Base-by-base conservation (phyloP, 2,329 filamentous ascomycete species). In the Penicillium sp. region DNA sequence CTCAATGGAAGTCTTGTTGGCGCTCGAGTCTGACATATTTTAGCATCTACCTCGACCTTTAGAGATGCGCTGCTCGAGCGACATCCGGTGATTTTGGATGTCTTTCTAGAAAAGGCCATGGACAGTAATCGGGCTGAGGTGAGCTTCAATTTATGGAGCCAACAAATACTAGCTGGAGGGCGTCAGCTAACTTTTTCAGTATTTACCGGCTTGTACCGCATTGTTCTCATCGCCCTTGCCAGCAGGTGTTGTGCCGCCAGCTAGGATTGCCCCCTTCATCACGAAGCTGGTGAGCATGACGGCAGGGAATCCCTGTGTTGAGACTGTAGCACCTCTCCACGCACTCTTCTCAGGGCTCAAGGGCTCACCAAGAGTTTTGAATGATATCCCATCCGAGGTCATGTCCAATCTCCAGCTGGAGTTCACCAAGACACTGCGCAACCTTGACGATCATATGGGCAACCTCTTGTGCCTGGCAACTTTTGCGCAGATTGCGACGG, bases 401-500 rank as follows among this genome's bases (percentile, higher is more conserved):
- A 72, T 77, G 68, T 63, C 64, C 1, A 71, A 59, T 14, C 66
- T 78, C 7, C 75, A 77, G 57, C 39, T 61, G 2, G 71, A 72
- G 58, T 69, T 72, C 18, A 75, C 68, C 22, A 74, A 71, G 47
- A 72, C 66, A 5, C 52, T 76, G n/a, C 71, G 71, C 31, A 74
- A 74, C 49, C 58, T 76, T 24, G 69, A 74, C 42, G 69, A 76
- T 46, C 71, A 74, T 20, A 68, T 75, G 66, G 72, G 69, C 7
- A 76, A 72, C 35, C 63, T 78, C 6, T 59, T 76, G n/a, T 76
- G 73, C 39, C 66, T 77, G n/a, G 73, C 74, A 13, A 73, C 69
- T 0, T 74, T 76, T 56, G 70, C 74, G 5, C 69, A 66, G 4
- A 68, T 77, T 20, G 60, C 68, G 46, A 66, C 65, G 6, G 57